Conservation (phyloP, 805 yeast species). For the Kazachstania kunashirensis region DNA sequence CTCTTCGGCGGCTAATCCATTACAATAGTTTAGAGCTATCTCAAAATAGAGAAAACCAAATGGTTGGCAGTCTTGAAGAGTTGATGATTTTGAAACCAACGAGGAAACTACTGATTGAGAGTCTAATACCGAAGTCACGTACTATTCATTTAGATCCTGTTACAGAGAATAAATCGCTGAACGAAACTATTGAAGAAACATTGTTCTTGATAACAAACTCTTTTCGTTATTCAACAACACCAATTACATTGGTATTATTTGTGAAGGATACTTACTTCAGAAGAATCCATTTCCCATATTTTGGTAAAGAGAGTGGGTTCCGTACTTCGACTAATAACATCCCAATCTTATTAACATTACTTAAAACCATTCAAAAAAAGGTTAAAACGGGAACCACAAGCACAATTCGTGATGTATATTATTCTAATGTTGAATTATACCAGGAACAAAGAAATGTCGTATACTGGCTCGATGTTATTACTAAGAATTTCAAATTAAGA, state of each 20-base stretch:
- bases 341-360: constrained; percentile 13
- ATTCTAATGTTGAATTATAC: constrained; percentile 50
- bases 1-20: too few relatives aligned
- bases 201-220: constrained; percentile 15
- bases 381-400: constrained; percentile 6
- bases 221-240: constrained; percentile 14
- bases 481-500: constrained; percentile 30
- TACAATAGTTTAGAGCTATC: too few relatives aligned
- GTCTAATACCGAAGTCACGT: constrained; percentile 14
- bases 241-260: background rate
- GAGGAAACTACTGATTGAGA: constrained; percentile 8
- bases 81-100: constrained; percentile 6
- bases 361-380: constrained; percentile 10
- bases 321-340: constrained; percentile 4
- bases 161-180: background rate
- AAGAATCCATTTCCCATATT: constrained; percentile 9
- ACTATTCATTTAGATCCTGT: constrained; percentile 6
- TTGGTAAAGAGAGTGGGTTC: constrained; percentile 1
- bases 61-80: constrained; percentile 5
- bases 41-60: too few relatives aligned
- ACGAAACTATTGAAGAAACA: constrained; percentile 8
- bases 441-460: constrained; percentile 37
- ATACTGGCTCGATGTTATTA: constrained; percentile 32
- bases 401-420: constrained; percentile 47
- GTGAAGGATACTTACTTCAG: constrained; percentile 1